phyloP scores from a whole-genome alignment of 192 early-diverging fungal species.

The Globomyces pollinis-pini region DNA sequence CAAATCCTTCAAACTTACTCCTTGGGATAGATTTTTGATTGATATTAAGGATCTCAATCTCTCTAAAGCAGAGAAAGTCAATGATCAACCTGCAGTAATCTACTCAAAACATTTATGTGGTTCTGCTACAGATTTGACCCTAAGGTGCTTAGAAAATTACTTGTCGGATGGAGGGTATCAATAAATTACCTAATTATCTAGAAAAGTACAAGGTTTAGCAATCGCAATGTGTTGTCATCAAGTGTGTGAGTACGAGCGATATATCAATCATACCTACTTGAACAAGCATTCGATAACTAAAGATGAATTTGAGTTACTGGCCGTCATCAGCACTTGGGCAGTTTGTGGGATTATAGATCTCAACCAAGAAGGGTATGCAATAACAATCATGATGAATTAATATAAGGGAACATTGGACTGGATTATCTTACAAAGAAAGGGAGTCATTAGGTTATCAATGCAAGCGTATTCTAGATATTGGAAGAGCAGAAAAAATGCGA shows the following conservation, averaged over 20 bases:
- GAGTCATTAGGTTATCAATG: constrained; percentile 59
- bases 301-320: constrained; percentile 54
- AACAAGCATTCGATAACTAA: constrained; percentile 38
- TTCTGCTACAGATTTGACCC: constrained; percentile 76
- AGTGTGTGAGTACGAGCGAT: constrained; percentile 64
- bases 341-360: constrained; percentile 39
- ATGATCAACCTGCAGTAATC: constrained; percentile 53
- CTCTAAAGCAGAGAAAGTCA: constrained; percentile 24
- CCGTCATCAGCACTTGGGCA: constrained; percentile 74
- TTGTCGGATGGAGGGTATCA: constrained; percentile 21
- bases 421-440: constrained; percentile 51
- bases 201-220: constrained; percentile 46
- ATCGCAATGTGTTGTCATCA: constrained; percentile 93
- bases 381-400: constrained; percentile 21
- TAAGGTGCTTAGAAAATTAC: constrained; percentile 54
- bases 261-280: constrained; percentile 58
- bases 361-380: constrained; percentile 8
- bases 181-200: too few relatives aligned
- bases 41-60: constrained; percentile 82
- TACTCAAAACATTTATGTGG: constrained; percentile 90
- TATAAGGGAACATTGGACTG: constrained; percentile 57
- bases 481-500: constrained; percentile 50
- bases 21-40: constrained; percentile 49
- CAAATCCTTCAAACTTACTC: constrained; percentile 3
- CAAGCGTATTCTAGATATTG: constrained; percentile 74